Evolutionary conservation across 2,329 filamentous ascomycete species (phyloP), one percentile per base, ranked within the genome.

Genomic region (Fusarium scirpi): DNA sequence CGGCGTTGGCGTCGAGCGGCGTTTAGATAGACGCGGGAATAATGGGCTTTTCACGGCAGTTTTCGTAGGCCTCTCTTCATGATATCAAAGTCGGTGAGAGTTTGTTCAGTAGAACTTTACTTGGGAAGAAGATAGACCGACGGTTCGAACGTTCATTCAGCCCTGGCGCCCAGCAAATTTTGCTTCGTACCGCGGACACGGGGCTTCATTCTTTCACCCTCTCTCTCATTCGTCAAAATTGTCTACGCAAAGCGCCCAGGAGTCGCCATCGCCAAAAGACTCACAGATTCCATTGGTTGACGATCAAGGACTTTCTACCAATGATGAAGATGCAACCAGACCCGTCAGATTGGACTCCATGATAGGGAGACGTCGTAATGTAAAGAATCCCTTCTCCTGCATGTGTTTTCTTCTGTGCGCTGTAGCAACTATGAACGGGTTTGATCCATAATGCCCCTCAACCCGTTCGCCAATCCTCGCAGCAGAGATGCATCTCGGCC

Each of bases 401-500:
- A 72, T 67, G 71, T 73, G 38, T 34, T 48, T 53, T 75, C 60
- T 65, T 67, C 64, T 61, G 69, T 56, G 29, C 29, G 29, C 55
- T 24, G 20, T 44, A 43, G 41, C n/a, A 44, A 58, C 38, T 47
- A 51, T 58, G 65, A 67, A 69, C 56, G 49, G 54, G 34, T 38
- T 55, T 71, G 58, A 67, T 58, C 58, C 53, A 70, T 53, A 59
- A 60, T 62, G 41, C 55, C 55, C 59, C 52, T 63, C 72, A 69
- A 72, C 68, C 61, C 45, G 67, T 73, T 75, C 71, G 70, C 73
- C 70, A 72, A 73, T 75, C 70, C 70, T 72, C 61, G 27, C 30
- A 53, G 38, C 38, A 58, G 47, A 58, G 38, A n/a, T 60, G 61
- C 61, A 61, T 63, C 62, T 65, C 60, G 62, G 59, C 65, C 65